phyloP scores from a whole-genome alignment of 805 yeast species.

The Starmerella geochares region DNA sequence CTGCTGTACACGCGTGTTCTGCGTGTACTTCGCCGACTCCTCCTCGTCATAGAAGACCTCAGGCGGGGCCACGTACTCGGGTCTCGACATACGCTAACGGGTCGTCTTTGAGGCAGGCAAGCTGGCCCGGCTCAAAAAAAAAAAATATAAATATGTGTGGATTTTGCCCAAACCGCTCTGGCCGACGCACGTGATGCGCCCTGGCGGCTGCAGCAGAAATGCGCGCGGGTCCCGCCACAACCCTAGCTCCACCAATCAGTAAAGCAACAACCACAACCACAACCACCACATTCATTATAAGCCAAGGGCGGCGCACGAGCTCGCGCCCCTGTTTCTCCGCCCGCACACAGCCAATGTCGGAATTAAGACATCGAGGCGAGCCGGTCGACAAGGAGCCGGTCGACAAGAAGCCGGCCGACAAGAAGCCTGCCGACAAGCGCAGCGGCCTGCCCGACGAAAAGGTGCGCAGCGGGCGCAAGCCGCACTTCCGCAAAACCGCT shows the following conservation, averaged over 20 bases:
- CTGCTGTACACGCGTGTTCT: constrained; percentile 93
- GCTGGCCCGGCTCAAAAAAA: neutral
- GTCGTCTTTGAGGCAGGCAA: too few relatives aligned
- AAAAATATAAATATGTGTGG: neutral
- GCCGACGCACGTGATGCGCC: too few relatives aligned
- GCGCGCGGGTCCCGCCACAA: too few relatives aligned
- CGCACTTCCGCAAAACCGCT: constrained; percentile 23
- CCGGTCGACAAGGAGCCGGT: too few relatives aligned
- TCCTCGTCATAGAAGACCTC: constrained; percentile 86
- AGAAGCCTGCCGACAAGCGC: neutral
- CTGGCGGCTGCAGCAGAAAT: too few relatives aligned
- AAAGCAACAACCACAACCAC: neutral
- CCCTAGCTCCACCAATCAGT: neutral
- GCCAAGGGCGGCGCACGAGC: neutral
- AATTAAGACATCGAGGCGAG: neutral
- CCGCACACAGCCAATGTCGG: neutral
- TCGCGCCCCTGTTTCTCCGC: too few relatives aligned
- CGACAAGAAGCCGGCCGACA: too few relatives aligned
- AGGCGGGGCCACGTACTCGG: constrained; percentile 94
- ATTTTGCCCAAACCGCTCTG: too few relatives aligned
- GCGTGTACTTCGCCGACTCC: constrained; percentile 82
- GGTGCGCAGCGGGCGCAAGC: constrained; percentile 1
- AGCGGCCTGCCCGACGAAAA: neutral
- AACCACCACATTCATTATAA: neutral
- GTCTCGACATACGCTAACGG: constrained; percentile 88